phyloP scores from a whole-genome alignment of 371 early-diverging fungal species.

The Mycotypha africana region DNA sequence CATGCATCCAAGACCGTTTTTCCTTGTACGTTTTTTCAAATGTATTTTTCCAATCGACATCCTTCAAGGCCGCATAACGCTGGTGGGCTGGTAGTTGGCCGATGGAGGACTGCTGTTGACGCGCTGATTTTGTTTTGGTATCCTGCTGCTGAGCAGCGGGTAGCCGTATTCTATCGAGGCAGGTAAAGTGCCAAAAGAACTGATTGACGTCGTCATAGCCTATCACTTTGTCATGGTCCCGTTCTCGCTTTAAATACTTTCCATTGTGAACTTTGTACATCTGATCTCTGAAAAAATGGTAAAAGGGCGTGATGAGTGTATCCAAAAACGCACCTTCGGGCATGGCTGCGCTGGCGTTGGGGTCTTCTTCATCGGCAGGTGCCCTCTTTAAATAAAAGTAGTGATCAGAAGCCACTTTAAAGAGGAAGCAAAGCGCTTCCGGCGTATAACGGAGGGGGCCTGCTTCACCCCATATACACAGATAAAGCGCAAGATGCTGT shows the following conservation, averaged over 20 bases:
- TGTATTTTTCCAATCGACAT: slow-evolving; percentile 65
- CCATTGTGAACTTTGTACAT: slow-evolving; percentile 67
- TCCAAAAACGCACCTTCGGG: slow-evolving; percentile 70
- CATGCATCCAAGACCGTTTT: slow-evolving; percentile 76
- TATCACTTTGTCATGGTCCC: slow-evolving; percentile 71
- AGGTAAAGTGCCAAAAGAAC: slow-evolving; percentile 78
- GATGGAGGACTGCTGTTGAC: too few relatives aligned
- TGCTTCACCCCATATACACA: slow-evolving; percentile 88
- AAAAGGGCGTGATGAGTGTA: slow-evolving; percentile 71
- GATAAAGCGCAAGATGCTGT: slow-evolving; percentile 74
- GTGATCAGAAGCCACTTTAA: slow-evolving; percentile 70
- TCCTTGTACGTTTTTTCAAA: slow-evolving; percentile 84
- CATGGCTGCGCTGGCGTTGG: slow-evolving; percentile 23
- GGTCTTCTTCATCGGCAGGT: slow-evolving; percentile 4
- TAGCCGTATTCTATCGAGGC: too few relatives aligned
- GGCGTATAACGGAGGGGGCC: slow-evolving; percentile 74
- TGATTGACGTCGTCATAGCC: slow-evolving; percentile 90
- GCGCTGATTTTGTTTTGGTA: too few relatives aligned
- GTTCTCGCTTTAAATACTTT: slow-evolving; percentile 70
- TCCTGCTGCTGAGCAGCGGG: too few relatives aligned
- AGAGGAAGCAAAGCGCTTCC: slow-evolving; percentile 81
- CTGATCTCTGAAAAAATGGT: slow-evolving; percentile 74
- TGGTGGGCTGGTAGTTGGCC: too few relatives aligned
- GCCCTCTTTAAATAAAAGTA: too few relatives aligned
- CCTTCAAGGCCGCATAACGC: slow-evolving; percentile 53